Conservation (phyloP, 352 stramenopile species). For the Phytopythium delawarense region DNA sequence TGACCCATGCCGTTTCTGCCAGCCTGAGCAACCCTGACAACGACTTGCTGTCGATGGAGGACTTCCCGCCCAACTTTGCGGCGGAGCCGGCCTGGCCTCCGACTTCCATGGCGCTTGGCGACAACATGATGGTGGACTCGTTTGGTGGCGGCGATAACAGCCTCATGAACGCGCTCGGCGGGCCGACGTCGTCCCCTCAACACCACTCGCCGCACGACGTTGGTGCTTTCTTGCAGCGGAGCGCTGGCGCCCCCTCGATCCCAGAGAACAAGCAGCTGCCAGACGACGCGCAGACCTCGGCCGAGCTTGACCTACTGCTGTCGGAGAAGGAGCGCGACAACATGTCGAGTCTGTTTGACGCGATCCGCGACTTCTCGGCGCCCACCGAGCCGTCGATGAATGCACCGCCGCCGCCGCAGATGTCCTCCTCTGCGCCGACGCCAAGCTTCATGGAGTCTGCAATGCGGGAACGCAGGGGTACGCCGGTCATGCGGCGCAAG, state of each 20-base stretch:
- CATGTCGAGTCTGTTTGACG: slow-evolving; percentile 56
- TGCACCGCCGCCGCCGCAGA: not conserved
- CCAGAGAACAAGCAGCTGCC: slow-evolving; percentile 6
- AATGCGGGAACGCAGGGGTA: not conserved
- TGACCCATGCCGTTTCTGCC: not conserved
- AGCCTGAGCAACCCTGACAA: slow-evolving; percentile 27
- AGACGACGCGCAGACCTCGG: slow-evolving; percentile 7
- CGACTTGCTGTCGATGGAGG: slow-evolving; percentile 70
- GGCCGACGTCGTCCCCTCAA: not conserved
- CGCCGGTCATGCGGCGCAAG: slow-evolving; percentile 7
- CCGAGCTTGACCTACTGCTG: slow-evolving; percentile 50
- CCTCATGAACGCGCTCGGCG: slow-evolving; percentile 7
- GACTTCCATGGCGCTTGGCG: slow-evolving; percentile 13
- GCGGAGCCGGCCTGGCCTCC: slow-evolving; percentile 32
- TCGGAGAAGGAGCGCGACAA: slow-evolving; percentile 64
- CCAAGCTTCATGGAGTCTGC: slow-evolving; percentile 10
- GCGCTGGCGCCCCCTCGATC: not conserved
- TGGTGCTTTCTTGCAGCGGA: not conserved
- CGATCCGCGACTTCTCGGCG: slow-evolving; percentile 55
- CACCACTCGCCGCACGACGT: not conserved
- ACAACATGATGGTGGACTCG: slow-evolving; percentile 2
- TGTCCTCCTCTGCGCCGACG: not conserved
- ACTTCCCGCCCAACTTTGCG: slow-evolving; percentile 49
- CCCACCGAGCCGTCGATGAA: not conserved
- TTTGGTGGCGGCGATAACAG: not conserved